Evolutionary conservation across 805 yeast species (phyloP), one percentile per base, ranked within the genome.

Genomic region (Pichia phayaonensis): DNA sequence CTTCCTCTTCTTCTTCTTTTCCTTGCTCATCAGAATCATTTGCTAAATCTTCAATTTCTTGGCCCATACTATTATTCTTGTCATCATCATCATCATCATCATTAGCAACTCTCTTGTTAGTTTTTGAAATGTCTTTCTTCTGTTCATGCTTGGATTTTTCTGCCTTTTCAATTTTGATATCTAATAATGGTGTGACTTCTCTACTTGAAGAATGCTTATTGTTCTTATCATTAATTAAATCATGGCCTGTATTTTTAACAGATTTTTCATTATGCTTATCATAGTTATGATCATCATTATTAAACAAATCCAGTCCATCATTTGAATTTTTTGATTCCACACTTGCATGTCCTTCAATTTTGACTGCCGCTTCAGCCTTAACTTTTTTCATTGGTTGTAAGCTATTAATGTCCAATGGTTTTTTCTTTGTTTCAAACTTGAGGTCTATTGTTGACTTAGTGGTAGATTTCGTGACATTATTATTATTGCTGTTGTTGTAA

Each of bases 361-460:
- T 21, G 15, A 7, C 5, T 13, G 38, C 21, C 12, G 7, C 16
- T 38, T 24, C 23, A 3, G 40, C 8, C 16, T 41, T 45, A 15
- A 22, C 20, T 36, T 34, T 47, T 16, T 40, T 50, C 50, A 44
- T 40, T 12, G 49, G 50, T 15, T 50, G 53, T 11, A 50, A 34
- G 20, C 47, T 46, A 36, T 47, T 47, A 4, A 50, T 39, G 46
- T 50, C 50, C 23, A 47, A 29, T n/a, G 47, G 31, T 40, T 50
- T 50, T 15, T 20, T 46, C 21, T 47, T 24, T 8, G 34, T 5
- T 13, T 26, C 36, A 27, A 18, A n/a, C 4, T 13, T 26, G 13
- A 26, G 20, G 11, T 42, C 45, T 10, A 18, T 24, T 34, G 38
- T 11, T n/a, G n/a, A 4, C 8, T n/a, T 23, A 2, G 23, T 8